These are phyloP conservation scores for Suhomyces vadensis DNA, from an alignment of 805 yeast species.

Conservation along the genomic window DNA sequence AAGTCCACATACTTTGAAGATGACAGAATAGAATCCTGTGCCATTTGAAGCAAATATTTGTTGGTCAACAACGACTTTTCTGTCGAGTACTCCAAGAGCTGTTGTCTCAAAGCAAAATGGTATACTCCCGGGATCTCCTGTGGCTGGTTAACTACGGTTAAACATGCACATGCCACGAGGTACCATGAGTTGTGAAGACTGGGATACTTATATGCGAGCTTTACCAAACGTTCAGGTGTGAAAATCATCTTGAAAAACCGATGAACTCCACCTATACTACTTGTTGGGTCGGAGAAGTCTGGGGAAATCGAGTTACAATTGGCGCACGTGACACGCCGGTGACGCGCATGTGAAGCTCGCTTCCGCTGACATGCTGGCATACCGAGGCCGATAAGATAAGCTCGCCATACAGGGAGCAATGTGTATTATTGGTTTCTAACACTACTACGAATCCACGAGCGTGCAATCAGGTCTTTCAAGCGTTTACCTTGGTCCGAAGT, in stretches of 20 bases:
- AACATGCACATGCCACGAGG: slow-evolving; percentile 74
- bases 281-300: slow-evolving; percentile 6
- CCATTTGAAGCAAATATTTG: slow-evolving; percentile 32
- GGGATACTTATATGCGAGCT: slow-evolving; percentile 55
- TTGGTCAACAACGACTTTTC: slow-evolving; percentile 34
- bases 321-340: no score
- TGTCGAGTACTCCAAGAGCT: slow-evolving; percentile 34
- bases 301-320: no score
- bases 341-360: no score
- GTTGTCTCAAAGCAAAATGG: slow-evolving; percentile 61
- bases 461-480: slow-evolving; percentile 55
- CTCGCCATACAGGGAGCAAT: not conserved
- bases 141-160: slow-evolving; percentile 80
- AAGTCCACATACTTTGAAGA: slow-evolving; percentile 40
- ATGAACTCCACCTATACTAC: no score
- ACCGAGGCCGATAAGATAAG: no score
- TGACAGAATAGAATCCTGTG: slow-evolving; percentile 41
- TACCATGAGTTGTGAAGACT: slow-evolving; percentile 66
- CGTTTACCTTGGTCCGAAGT: slow-evolving; percentile 43
- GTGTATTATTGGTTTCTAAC: slow-evolving; percentile 14
- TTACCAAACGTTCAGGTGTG: slow-evolving; percentile 56
- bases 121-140: slow-evolving; percentile 74
- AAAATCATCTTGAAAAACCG: slow-evolving; percentile 32
- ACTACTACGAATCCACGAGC: slow-evolving; percentile 51
- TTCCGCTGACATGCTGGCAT: no score